These are phyloP conservation scores for Rhododendron williamsianum DNA, from an alignment of 148 eudicot genomes.

Conservation along the genomic window DNA sequence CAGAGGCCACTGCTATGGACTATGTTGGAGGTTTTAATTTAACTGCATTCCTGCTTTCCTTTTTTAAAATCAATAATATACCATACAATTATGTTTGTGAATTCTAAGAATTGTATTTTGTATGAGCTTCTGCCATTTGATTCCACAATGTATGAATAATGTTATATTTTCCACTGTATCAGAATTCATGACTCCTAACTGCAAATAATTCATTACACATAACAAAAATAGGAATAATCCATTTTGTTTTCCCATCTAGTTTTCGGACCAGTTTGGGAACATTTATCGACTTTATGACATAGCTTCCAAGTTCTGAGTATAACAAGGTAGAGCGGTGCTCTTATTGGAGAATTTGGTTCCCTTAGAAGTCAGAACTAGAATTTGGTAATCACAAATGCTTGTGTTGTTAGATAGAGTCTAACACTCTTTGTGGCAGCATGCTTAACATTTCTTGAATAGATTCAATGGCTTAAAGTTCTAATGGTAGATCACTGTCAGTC, in stretches of 20 bases:
- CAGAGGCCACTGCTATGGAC: conserved; percentile 79
- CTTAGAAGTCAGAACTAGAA: not conserved
- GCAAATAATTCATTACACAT: not conserved
- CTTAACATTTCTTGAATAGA: not conserved
- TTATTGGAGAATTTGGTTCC: not conserved
- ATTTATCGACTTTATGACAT: too few relatives aligned
- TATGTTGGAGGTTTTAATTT: conserved; percentile 61
- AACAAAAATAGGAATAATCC: not conserved
- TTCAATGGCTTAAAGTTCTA: not conserved
- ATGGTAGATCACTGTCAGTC: not conserved
- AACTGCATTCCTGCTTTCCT: not conserved
- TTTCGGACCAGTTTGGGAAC: too few relatives aligned
- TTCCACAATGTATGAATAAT: not conserved
- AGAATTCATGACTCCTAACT: not conserved
- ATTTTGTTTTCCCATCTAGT: too few relatives aligned
- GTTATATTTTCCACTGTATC: not conserved
- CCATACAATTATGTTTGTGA: not conserved
- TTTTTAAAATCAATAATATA: not conserved
- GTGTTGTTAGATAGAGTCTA: not conserved
- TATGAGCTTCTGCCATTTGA: not conserved
- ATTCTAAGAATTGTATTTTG: not conserved
- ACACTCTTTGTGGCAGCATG: not conserved
- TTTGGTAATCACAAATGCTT: not conserved
- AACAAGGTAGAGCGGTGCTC: not conserved
- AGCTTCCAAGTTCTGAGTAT: too few relatives aligned